Evolutionary conservation across 495 filamentous ascomycete genomes (phyloP).

Genomic region (Aspergillus leporis): DNA sequence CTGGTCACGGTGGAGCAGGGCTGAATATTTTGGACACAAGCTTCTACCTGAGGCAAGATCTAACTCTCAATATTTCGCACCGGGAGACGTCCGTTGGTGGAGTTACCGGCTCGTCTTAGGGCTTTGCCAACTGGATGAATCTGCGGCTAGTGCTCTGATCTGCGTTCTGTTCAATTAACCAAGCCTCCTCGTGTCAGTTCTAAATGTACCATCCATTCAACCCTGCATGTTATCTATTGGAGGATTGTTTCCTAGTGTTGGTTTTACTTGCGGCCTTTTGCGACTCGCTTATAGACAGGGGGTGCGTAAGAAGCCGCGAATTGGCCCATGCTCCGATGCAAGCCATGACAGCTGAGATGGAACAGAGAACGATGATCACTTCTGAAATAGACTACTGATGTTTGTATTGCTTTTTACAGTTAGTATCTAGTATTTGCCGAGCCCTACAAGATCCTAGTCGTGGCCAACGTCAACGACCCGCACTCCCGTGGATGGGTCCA

Average conservation of each 20-base stretch:
- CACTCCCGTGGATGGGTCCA: neutral
- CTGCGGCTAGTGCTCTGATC: neutral
- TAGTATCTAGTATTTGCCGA: neutral
- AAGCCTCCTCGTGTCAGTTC: neutral
- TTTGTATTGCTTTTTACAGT: too few species aligned
- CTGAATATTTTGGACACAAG: neutral
- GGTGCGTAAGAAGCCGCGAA: too few species aligned
- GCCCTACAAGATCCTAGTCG: conserved; percentile 1
- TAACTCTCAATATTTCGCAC: neutral
- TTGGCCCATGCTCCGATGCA: too few species aligned
- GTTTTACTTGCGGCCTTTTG: neutral
- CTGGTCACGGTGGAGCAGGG: neutral
- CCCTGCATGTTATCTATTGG: neutral
- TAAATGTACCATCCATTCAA: neutral
- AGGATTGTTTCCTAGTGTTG: neutral
- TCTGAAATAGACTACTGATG: too few species aligned
- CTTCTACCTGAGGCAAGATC: neutral
- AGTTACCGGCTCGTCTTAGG: neutral
- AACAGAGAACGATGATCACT: too few species aligned
- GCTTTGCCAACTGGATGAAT: neutral
- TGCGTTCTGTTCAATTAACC: too few species aligned
- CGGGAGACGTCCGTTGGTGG: neutral
- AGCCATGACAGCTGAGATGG: too few species aligned
- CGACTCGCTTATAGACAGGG: too few species aligned
- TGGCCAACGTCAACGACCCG: neutral